Evolutionary conservation across 129 eudicot species (phyloP), one percentile per base, ranked within the genome.

Genomic region (Flaveria trinervia): DNA sequence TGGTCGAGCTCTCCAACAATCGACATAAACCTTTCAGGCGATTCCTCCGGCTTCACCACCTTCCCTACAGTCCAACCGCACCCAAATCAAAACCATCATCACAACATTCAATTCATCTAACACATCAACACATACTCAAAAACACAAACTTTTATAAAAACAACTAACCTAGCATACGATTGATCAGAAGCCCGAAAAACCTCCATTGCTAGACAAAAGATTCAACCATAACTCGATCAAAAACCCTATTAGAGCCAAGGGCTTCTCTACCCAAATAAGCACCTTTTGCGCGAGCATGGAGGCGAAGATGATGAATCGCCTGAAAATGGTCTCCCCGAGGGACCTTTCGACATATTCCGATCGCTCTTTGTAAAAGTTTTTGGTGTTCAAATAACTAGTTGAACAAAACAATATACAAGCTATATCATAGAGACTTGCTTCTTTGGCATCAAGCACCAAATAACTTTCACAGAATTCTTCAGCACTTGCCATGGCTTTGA

Each of bases 151-250:
- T 22, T 16, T 41, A n/a, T 0, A 46, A 25, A n/a, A 36, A 25
- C 0, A 14, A 17, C 30, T 45, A 15, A 92, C 96, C 96, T 79
- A 33, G 68, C 11, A 89, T 30, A 25, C 45, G 1, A 65, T 87
- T 85, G 25, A 78, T 20, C 20, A 89, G 0, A 55, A 92, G 86
- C 18, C 82, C 25, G 22, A 65, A 41, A 25, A 78, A 26, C 8
- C 97, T 50, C 89, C 91, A 65, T 92, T 87, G 77, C 70, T 20
- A 2, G 85, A 39, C 5, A 86, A 79, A 78, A 85, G 87, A 72
- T 92, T 90, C 26, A 92, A 79, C 73, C 65, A 80, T 17, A 28
- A 11, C 82, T 88, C 93, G 18, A 90, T 54, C 22, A 44, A 33
- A 30, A 23, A 69, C 12, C 96, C 94, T 5, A 82, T 11, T n/a